A percentile compares a stretch with the other conserved stretches of the same genome.
These are phyloP conservation scores for Aphanomyces stellatus DNA, from an alignment of 352 stramenopile genomes.

Conservation along the genomic window DNA sequence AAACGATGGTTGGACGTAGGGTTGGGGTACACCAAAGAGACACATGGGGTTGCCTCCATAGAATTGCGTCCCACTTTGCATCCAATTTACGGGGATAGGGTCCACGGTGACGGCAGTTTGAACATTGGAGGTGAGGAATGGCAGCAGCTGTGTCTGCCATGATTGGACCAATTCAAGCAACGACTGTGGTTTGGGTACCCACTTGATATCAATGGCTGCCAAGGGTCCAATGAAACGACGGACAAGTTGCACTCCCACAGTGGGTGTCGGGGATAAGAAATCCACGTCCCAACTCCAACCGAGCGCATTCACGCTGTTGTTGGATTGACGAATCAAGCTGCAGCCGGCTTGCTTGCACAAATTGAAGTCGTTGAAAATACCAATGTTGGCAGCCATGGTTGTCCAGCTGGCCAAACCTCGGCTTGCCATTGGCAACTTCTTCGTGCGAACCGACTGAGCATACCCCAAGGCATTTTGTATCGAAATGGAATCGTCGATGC, in stretches of 20 bases:
- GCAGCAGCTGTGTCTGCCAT: background rate
- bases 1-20: slow-evolving; percentile 4
- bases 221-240: slow-evolving; percentile 1
- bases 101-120: background rate
- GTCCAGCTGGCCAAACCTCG: background rate
- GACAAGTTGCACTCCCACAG: background rate
- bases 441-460: background rate
- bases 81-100: background rate
- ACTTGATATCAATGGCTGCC: slow-evolving; percentile 9
- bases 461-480: slow-evolving; percentile 9
- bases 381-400: background rate
- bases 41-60: slow-evolving; percentile 18
- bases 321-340: background rate
- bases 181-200: background rate
- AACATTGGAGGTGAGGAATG: background rate
- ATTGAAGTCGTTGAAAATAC: background rate
- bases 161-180: background rate
- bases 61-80: background rate
- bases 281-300: background rate
- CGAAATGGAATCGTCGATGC: slow-evolving; percentile 4
- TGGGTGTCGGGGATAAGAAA: background rate
- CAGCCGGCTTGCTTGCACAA: background rate
- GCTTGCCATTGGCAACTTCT: background rate
- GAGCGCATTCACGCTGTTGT: background rate
- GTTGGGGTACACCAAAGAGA: background rate